A percentile compares a stretch with the other conserved stretches of the same genome.
Conservation (phyloP, 2,329 filamentous ascomycete species). For the Bipolaris cookei region DNA sequence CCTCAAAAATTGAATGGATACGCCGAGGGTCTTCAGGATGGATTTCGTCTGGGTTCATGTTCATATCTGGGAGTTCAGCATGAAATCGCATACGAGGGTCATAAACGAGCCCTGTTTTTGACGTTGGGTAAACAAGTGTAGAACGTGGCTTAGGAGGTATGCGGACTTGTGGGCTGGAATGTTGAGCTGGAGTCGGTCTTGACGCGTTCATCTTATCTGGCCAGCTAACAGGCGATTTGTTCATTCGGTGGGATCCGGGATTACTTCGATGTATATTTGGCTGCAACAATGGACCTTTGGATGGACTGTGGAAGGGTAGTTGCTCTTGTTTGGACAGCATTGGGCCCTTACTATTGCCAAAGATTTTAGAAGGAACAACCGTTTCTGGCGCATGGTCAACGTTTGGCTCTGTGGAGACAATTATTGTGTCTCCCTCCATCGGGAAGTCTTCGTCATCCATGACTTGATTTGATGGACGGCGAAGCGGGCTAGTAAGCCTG, state of each 20-base stretch:
- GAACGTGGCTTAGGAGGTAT: constrained; percentile 46
- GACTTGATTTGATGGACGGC: constrained; percentile 10
- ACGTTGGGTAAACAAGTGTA: constrained; percentile 39
- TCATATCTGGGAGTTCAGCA: constrained; percentile 67
- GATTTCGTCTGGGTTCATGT: constrained; percentile 66
- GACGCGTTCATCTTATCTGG: constrained; percentile 36
- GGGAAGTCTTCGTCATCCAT: constrained; percentile 40
- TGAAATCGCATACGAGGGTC: constrained; percentile 96
- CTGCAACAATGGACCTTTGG: constrained; percentile 20
- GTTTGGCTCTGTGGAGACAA: constrained; percentile 44
- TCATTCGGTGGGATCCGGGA: constrained; percentile 12
- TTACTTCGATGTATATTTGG: constrained; percentile 8
- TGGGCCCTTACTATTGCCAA: constrained; percentile 24
- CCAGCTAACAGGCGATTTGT: constrained; percentile 20
- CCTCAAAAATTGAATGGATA: constrained; percentile 91
- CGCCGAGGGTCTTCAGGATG: constrained; percentile 94
- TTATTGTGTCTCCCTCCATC: constrained; percentile 42
- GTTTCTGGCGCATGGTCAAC: constrained; percentile 32
- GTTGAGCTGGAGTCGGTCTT: constrained; percentile 19
- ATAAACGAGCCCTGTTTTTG: constrained; percentile 64
- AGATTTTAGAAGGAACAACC: constrained; percentile 40
- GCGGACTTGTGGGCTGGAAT: constrained; percentile 34
- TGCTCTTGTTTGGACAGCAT: constrained; percentile 30
- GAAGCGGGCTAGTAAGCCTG: constrained; percentile 26
- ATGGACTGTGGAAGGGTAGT: constrained; percentile 35